Evolutionary conservation across 352 stramenopile species (phyloP), one percentile per base, ranked within the genome.

Genomic region (Pythium coloratum): DNA sequence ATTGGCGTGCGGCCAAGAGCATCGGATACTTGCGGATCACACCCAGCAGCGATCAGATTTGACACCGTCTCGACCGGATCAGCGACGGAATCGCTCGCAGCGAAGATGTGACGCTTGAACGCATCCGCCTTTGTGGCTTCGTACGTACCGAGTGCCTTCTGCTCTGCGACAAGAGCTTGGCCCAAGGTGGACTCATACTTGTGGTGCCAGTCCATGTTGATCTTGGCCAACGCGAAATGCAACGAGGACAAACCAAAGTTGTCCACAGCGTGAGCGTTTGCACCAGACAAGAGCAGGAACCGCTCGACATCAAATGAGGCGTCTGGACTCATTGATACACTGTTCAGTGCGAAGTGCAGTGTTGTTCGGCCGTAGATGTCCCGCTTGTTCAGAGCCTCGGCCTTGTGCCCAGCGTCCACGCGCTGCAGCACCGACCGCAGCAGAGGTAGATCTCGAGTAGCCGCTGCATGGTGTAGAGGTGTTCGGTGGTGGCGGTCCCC

Each of bases 11-110:
- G 78, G 0, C 81, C 81, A 5, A 91, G 61, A 0, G 55, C 47
- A 32, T 93, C 85, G 57, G 77, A 64, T 5, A 46, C 28, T 6
- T 65, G 56, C 1, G 87, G 44, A 18, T 86, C 62, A 86, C 63
- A 26, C 68, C 77, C 28, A 55, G 70, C 32, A 82, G 78, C 24
- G 74, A 73, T 78, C 2, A 93, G 63, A 54, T 89, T 91, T 9
- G 82, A 88, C 9, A 91, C 70, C 1, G 83, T 93, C 61, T 93
- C 85, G 5, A 93, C 84, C 0, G 82, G 85, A 71, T 93, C 85
- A 1, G 65, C 8, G 30, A 46, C 18, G 70, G 78, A 20, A 91
- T 79, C 20, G 56, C 57, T 0, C 33, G 55, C 1, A 84, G 49
- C 26, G 73, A 64, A 42, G 16, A 66, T 24, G 20, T 66, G 49